Conservation (phyloP, 257 asterid species). For the Petrea volubilis region DNA sequence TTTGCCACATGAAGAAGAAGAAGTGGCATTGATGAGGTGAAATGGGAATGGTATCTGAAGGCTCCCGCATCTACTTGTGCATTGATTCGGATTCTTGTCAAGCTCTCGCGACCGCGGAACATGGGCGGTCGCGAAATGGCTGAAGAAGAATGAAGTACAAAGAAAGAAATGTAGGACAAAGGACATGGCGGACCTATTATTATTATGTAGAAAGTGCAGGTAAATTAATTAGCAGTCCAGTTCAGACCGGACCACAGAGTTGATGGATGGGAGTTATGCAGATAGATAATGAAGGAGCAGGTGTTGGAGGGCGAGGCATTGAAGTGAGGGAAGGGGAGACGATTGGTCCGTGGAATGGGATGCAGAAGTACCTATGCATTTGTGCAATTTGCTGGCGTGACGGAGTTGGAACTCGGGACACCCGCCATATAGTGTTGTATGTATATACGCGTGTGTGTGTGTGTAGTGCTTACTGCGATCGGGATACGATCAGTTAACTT, state of each 20-base stretch:
- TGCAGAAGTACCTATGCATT: constrained; percentile 36
- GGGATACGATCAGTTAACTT: constrained; percentile 9
- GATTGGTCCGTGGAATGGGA: constrained; percentile 59
- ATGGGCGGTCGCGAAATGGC: background rate
- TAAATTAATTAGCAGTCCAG: background rate
- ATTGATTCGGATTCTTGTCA: background rate
- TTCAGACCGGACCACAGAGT: too few species aligned
- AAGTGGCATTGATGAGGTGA: constrained; percentile 34
- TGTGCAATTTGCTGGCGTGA: constrained; percentile 41
- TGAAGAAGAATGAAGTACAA: background rate
- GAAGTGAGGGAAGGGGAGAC: constrained; percentile 51
- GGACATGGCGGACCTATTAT: constrained; percentile 28
- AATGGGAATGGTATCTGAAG: constrained; percentile 59
- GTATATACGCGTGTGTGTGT: background rate
- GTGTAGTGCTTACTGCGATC: background rate
- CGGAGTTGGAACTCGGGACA: constrained; percentile 37
- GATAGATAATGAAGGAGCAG: background rate
- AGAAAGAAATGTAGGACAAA: constrained; percentile 22
- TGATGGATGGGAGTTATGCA: background rate
- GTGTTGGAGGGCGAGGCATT: constrained; percentile 5
- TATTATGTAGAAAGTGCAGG: background rate
- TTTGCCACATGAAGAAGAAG: constrained; percentile 16
- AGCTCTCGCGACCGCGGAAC: background rate
- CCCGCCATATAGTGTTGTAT: constrained; percentile 23
- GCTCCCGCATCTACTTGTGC: constrained; percentile 39